Percentiles rank a stretch among this genome's conserved stretches.
Conservation (phyloP, 2,329 filamentous ascomycete species). For the Colletotrichum sp. region DNA sequence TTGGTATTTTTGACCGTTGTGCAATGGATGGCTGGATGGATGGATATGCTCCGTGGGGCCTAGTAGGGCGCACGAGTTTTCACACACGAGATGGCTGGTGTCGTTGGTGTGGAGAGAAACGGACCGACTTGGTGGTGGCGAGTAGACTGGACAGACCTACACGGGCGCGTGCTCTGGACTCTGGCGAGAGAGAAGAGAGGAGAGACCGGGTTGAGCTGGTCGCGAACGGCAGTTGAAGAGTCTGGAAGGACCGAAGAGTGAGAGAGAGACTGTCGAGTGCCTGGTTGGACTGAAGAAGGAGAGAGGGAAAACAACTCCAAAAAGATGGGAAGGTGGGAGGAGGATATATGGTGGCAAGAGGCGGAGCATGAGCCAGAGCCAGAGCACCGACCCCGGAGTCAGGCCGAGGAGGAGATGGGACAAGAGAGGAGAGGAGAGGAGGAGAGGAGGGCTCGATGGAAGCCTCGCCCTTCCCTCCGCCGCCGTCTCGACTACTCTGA, state of each 20-base stretch:
- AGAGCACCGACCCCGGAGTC: constrained; percentile 14
- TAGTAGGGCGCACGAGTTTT: background rate
- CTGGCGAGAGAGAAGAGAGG: no score
- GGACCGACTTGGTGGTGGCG: background rate
- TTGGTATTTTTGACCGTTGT: background rate
- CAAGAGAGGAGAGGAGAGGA: background rate
- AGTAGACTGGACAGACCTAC: background rate
- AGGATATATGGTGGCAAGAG: constrained; percentile 19
- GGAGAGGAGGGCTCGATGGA: background rate
- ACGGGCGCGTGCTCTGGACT: background rate
- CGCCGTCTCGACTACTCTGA: background rate
- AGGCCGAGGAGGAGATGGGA: constrained; percentile 3
- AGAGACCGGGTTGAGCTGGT: constrained; percentile 12
- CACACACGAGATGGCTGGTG: background rate
- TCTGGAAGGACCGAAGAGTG: background rate
- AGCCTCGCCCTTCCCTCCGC: background rate
- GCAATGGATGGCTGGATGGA: background rate
- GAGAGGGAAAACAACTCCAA: background rate
- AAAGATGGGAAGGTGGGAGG: constrained; percentile 1
- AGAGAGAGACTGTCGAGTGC: background rate
- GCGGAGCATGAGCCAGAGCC: constrained; percentile 3
- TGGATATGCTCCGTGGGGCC: background rate
- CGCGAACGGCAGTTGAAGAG: background rate
- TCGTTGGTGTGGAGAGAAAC: background rate
- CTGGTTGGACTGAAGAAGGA: background rate